Percentiles rank a stretch among this genome's conserved stretches.
phyloP scores from a whole-genome alignment of 768 basidiomycete species.

The Tulasnella sp. region DNA sequence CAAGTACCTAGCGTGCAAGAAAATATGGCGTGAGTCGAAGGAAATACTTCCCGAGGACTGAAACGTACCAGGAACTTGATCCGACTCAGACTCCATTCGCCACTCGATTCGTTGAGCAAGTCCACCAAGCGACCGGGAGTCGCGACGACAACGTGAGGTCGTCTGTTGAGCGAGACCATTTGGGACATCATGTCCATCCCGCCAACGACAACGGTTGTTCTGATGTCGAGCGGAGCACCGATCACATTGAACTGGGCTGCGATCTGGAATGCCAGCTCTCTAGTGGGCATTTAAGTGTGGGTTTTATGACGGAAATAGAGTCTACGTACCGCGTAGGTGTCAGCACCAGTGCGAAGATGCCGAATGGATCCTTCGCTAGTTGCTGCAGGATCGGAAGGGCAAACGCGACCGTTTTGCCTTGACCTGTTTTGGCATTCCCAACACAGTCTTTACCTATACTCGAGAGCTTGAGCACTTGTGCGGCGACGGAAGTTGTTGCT shows the following conservation, averaged over 20 bases:
- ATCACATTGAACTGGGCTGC: slow-evolving; percentile 91
- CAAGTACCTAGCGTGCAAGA: slow-evolving; percentile 57
- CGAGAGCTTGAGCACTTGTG: too few species aligned
- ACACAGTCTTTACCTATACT: too few species aligned
- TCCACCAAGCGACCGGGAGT: slow-evolving; percentile 90
- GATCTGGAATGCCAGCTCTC: slow-evolving; percentile 96
- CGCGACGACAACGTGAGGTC: slow-evolving; percentile 89
- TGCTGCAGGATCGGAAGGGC: slow-evolving; percentile 92
- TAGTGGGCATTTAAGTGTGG: slow-evolving; percentile 13
- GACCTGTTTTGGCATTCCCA: slow-evolving; percentile 40
- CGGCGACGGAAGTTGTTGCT: too few species aligned
- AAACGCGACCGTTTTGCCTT: slow-evolving; percentile 96
- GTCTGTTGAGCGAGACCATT: slow-evolving; percentile 82
- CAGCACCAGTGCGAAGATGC: slow-evolving; percentile 84
- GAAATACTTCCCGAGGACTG: too few species aligned
- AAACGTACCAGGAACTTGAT: slow-evolving; percentile 75
- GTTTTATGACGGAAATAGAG: neutral
- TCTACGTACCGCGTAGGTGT: slow-evolving; percentile 66
- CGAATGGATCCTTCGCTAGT: slow-evolving; percentile 90
- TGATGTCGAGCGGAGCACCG: slow-evolving; percentile 85
- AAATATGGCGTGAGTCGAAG: neutral
- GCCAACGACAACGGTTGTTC: slow-evolving; percentile 87
- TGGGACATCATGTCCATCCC: slow-evolving; percentile 89
- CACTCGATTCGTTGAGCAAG: slow-evolving; percentile 95
- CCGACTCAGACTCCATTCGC: slow-evolving; percentile 74